These are phyloP conservation scores for Candida adriatica DNA, from an alignment of 805 yeast genomes.

Conservation along the genomic window DNA sequence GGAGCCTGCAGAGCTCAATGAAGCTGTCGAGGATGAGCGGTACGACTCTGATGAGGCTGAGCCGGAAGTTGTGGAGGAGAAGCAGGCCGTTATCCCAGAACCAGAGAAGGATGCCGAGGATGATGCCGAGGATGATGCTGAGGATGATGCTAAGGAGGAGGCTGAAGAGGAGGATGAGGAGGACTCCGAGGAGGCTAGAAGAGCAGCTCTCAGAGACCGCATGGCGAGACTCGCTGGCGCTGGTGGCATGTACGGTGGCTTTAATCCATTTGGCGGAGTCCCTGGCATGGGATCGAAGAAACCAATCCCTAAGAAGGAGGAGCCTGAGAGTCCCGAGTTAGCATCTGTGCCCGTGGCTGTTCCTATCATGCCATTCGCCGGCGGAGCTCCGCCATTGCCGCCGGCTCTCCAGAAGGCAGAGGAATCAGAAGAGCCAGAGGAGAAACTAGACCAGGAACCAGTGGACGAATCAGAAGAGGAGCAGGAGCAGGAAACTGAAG, in stretches of 20 bases:
- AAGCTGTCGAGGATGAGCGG: conserved; percentile 1
- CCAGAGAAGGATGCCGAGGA: conserved; percentile 8
- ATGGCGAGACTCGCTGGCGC: conserved; percentile 95
- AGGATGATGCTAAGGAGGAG: conserved; percentile 18
- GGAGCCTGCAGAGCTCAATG: conserved; percentile 1
- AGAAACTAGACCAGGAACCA: too few relatives aligned
- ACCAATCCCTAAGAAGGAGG: conserved; percentile 19
- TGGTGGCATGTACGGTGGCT: conserved; percentile 44
- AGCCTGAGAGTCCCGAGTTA: too few relatives aligned
- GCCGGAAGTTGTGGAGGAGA: conserved; percentile 30
- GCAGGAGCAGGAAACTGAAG: conserved; percentile 1
- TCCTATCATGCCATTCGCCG: conserved; percentile 47
- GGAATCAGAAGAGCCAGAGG: too few relatives aligned
- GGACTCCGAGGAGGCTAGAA: conserved; percentile 69
- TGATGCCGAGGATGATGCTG: conserved; percentile 5
- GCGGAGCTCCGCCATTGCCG: conserved; percentile 22
- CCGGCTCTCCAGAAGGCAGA: conserved; percentile 13
- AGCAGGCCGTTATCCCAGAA: conserved; percentile 30
- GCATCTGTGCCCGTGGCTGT: too few relatives aligned
- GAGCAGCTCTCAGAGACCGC: conserved; percentile 76
- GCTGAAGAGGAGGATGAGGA: conserved; percentile 39
- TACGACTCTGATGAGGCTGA: not conserved
- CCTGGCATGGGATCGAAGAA: conserved; percentile 22
- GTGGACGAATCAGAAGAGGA: conserved; percentile 10
- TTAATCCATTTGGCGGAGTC: conserved; percentile 35